Base-by-base conservation (phyloP, 2,329 filamentous ascomycete species). In the Colletotrichum brevisporum region DNA sequence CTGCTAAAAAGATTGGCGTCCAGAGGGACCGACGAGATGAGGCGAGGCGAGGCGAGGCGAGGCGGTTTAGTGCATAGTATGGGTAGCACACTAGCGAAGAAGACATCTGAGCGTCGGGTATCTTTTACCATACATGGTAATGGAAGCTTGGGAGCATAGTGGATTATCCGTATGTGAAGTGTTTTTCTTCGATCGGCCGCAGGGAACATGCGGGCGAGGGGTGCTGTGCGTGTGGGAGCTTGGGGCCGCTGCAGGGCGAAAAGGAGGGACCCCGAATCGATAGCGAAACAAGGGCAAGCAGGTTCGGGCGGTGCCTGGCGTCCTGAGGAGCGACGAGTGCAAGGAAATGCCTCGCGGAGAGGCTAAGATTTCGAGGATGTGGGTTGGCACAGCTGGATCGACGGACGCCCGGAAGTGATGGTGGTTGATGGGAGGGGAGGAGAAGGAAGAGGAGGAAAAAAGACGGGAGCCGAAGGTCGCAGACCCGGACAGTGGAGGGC, bases 11-110 rank as follows among this genome's bases (percentile, higher is more conserved):
- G 39, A 45, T 47, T 24, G 43, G 45, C 31, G 31, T 8, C 9
- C 10, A 10, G 31, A 36, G 31, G 31, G 31, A 10, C 57, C 51
- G 16, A 21, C 56, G 61, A 36, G 48, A 56, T 10, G 43, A 47
- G 39, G 26, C 27, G 26, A 27, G 53, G 18, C 2, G 41, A 27
- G 53, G 18, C 2, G 41, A 54, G 21, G 52, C 21, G 55, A 61
- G 55, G 51, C 51, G 62, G 55, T 57, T 69, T 57, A 41, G 62
- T 45, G 66, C 61, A 60, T 51, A 48, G 45, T 15, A 13, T 43
- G 13, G 41, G 16, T 43, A n/a, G 13, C n/a, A n/a, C n/a, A n/a
- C n/a, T 15, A n/a, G 41, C 13, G 15, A 43, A 13, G 41, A 39
- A 13, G 2, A 24, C 10, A 10, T 2, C 31, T 10, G 31, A 36